These are phyloP conservation scores for Byssothecium circinans DNA, from an alignment of 2,329 filamentous ascomycete genomes.

Conservation along the genomic window DNA sequence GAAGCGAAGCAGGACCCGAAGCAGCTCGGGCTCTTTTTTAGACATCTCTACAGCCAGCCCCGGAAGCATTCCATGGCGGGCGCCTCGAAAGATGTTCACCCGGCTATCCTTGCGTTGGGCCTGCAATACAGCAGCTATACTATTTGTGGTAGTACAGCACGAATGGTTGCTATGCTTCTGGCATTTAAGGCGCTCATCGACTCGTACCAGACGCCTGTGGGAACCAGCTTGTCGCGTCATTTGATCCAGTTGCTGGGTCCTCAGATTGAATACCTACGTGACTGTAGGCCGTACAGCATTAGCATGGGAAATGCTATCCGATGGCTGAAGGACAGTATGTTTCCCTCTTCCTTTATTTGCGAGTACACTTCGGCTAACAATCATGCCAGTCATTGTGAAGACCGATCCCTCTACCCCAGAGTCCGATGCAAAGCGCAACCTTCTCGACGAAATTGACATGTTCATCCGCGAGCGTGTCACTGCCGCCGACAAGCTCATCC, in stretches of 20 bases:
- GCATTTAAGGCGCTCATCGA: conserved; percentile 92
- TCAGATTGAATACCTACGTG: conserved; percentile 92
- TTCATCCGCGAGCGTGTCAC: conserved; percentile 91
- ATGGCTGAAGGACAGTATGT: conserved; percentile 73
- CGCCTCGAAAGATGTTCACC: conserved; percentile 74
- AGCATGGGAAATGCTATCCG: conserved; percentile 97
- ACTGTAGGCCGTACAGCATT: conserved; percentile 93
- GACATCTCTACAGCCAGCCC: conserved; percentile 78
- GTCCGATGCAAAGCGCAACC: conserved; percentile 73
- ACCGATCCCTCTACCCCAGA: conserved; percentile 86
- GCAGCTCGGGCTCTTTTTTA: conserved; percentile 65
- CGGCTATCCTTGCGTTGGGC: conserved; percentile 79
- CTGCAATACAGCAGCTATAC: conserved; percentile 88
- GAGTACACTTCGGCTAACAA: not conserved
- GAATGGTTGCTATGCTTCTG: conserved; percentile 82
- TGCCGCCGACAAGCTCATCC: conserved; percentile 83
- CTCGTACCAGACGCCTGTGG: conserved; percentile 85
- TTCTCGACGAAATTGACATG: conserved; percentile 80
- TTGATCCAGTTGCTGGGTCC: conserved; percentile 90
- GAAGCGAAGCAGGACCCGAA: conserved; percentile 51
- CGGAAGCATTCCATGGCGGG: conserved; percentile 64
- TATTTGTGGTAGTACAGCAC: conserved; percentile 84
- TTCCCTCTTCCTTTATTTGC: no score
- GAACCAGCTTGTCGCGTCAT: conserved; percentile 84
- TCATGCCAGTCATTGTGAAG: conserved; percentile 70